Evolutionary conservation across 2,329 filamentous ascomycete species (phyloP).

Genomic region (Diaporthe sp.): DNA sequence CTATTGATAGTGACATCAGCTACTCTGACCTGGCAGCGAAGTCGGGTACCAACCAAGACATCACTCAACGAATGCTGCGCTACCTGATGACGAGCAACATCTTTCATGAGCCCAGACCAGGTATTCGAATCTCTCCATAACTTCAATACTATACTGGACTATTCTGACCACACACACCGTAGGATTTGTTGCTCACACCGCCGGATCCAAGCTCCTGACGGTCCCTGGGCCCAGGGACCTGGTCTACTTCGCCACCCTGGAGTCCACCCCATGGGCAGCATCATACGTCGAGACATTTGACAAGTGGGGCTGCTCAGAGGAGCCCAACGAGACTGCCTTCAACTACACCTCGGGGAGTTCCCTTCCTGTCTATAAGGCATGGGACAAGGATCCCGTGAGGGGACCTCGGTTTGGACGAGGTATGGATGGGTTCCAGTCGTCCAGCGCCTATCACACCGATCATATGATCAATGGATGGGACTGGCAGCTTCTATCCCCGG

Average conservation of each 20-base stretch:
- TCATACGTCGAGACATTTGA: constrained; percentile 22
- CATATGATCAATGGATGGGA: background rate
- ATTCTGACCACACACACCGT: background rate
- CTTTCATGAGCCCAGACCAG: constrained; percentile 13
- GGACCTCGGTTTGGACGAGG: constrained; percentile 26
- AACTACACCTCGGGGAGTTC: constrained; percentile 12
- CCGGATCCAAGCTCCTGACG: constrained; percentile 4
- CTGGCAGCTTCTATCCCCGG: constrained; percentile 25
- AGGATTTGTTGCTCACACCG: constrained; percentile 14
- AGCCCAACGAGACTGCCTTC: constrained; percentile 35
- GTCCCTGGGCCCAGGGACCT: background rate
- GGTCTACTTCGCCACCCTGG: background rate
- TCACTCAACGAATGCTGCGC: constrained; percentile 21
- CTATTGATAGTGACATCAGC: background rate
- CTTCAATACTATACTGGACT: background rate
- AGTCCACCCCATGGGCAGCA: background rate
- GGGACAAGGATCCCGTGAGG: constrained; percentile 10
- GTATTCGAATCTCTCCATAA: background rate
- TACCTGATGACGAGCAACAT: constrained; percentile 23
- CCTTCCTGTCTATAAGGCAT: constrained; percentile 21
- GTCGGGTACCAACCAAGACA: background rate
- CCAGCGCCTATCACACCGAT: constrained; percentile 7
- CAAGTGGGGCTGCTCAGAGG: constrained; percentile 28
- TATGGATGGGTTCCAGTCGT: constrained; percentile 32
- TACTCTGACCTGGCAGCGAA: constrained; percentile 19